Evolutionary conservation across 2,329 filamentous ascomycete species (phyloP).

Genomic region (Xylaria sp.): DNA sequence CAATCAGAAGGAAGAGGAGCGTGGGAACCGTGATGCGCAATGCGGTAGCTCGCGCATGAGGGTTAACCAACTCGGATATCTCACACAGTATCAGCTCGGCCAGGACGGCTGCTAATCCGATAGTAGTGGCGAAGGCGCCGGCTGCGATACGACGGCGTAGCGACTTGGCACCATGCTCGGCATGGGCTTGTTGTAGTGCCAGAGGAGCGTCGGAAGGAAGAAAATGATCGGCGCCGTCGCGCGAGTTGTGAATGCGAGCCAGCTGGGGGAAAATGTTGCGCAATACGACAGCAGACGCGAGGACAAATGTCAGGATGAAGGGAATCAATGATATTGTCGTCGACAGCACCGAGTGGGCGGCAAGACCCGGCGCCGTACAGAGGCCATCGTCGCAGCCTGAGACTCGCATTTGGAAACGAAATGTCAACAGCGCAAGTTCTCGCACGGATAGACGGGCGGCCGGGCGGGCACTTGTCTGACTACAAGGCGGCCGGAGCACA

Average conservation of each 20-base stretch:
- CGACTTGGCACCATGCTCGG: conserved; percentile 66
- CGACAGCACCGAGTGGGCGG: conserved; percentile 57
- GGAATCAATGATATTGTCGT: conserved; percentile 72
- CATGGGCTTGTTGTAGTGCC: conserved; percentile 67
- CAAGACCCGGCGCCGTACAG: conserved; percentile 61
- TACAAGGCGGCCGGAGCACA: conserved; percentile 8
- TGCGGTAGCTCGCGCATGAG: conserved; percentile 73
- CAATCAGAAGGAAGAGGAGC: conserved; percentile 76
- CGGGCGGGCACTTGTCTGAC: conserved; percentile 15
- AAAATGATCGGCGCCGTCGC: conserved; percentile 70
- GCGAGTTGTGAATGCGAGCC: conserved; percentile 62
- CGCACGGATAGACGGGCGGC: conserved; percentile 6
- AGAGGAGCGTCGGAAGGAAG: conserved; percentile 71
- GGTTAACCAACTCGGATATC: conserved; percentile 79
- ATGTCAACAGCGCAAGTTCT: neutral
- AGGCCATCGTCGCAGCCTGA: conserved; percentile 68
- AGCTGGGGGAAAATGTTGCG: conserved; percentile 79
- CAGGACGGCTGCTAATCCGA: conserved; percentile 80
- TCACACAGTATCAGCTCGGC: conserved; percentile 86
- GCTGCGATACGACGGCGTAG: conserved; percentile 65
- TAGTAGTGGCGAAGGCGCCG: conserved; percentile 78
- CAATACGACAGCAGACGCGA: conserved; percentile 71
- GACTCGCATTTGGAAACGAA: conserved; percentile 48
- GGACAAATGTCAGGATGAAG: conserved; percentile 75
- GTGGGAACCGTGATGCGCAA: conserved; percentile 76